Conservation (phyloP, 805 yeast species). For the Wickerhamomyces sydowiorum region DNA sequence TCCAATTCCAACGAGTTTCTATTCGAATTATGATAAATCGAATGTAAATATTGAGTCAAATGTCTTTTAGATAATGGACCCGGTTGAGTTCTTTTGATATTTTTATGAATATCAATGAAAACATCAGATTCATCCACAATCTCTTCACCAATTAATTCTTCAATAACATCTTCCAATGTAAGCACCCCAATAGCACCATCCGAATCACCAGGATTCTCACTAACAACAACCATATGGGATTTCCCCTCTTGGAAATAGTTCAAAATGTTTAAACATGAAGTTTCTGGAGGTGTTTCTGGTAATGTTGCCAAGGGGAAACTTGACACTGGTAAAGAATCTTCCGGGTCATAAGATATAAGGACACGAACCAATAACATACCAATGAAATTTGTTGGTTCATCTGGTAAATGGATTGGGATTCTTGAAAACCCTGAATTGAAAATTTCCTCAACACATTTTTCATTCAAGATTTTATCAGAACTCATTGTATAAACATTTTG, state of each 20-base stretch:
- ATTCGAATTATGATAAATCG: constrained; percentile 43
- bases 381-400: constrained; percentile 83
- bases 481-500: constrained; percentile 84
- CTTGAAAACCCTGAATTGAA: constrained; percentile 92
- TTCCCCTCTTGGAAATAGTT: constrained; percentile 98
- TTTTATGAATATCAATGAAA: constrained; percentile 82
- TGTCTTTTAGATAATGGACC: constrained; percentile 71
- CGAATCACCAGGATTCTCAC: constrained; percentile 76
- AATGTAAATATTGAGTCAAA: constrained; percentile 62
- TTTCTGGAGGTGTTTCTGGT: constrained; percentile 89
- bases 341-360: constrained; percentile 93
- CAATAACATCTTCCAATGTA: constrained; percentile 96
- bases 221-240: constrained; percentile 93
- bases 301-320: constrained; percentile 92
- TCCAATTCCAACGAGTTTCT: constrained; percentile 37
- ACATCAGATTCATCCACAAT: constrained; percentile 96
- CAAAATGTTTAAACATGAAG: constrained; percentile 88
- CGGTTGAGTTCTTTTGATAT: constrained; percentile 71
- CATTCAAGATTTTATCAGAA: constrained; percentile 78
- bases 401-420: constrained; percentile 88
- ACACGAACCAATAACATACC: constrained; percentile 95
- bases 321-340: constrained; percentile 88
- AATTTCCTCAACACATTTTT: constrained; percentile 78
- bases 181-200: constrained; percentile 87
- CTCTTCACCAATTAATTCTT: constrained; percentile 95